Conservation (phyloP, 2,329 filamentous ascomycete genomes). For the Beauveria sp. region DNA sequence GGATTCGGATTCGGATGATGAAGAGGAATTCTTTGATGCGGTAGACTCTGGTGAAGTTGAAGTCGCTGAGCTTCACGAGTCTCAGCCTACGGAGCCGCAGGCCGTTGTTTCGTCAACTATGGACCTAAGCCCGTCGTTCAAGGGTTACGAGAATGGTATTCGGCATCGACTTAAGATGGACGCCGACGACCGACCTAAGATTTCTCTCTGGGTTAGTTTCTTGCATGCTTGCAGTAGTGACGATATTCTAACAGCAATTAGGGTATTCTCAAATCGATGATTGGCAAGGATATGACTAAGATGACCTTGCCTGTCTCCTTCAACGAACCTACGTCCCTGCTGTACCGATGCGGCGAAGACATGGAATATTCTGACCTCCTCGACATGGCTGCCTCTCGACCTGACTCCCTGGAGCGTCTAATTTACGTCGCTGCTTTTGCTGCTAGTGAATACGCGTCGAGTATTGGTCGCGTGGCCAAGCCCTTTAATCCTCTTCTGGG, state of each 20-base stretch:
- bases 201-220: conserved; percentile 81
- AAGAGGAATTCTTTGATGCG: conserved; percentile 95
- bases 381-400: conserved; percentile 76
- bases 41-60: conserved; percentile 90
- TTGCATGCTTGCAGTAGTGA: not conserved
- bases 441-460: conserved; percentile 92
- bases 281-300: conserved; percentile 99
- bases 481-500: conserved; percentile 95
- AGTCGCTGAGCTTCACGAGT: conserved; percentile 55
- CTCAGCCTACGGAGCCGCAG: conserved; percentile 8
- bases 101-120: conserved; percentile 34
- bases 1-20: conserved; percentile 72
- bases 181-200: conserved; percentile 84
- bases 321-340: conserved; percentile 92
- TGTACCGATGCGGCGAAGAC: conserved; percentile 92
- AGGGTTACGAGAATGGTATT: conserved; percentile 85
- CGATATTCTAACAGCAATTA: conserved; percentile 30
- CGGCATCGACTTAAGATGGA: conserved; percentile 78
- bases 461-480: conserved; percentile 92
- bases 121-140: conserved; percentile 72
- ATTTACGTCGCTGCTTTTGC: conserved; percentile 95
- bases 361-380: conserved; percentile 96
- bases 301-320: conserved; percentile 98
- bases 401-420: conserved; percentile 83
- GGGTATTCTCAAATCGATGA: conserved; percentile 98